phyloP scores from a whole-genome alignment of 2,329 filamentous ascomycete species.

The Diaporthe vaccinii region DNA sequence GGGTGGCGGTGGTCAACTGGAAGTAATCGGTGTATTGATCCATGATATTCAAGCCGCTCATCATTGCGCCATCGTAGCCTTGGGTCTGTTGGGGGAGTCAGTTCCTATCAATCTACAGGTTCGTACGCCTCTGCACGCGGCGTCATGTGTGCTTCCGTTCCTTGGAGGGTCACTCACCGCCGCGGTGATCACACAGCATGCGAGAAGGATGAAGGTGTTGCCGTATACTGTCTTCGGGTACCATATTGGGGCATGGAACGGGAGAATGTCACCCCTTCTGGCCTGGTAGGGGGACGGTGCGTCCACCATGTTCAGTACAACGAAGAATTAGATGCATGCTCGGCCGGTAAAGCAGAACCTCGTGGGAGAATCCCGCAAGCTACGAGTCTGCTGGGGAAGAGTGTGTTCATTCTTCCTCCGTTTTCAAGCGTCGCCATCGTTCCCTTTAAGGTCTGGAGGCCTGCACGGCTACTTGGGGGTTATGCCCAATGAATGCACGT shows the following conservation, averaged over 20 bases:
- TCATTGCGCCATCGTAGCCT: slow-evolving; percentile 35
- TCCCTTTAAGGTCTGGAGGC: not conserved
- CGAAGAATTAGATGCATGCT: not conserved
- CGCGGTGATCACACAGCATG: slow-evolving; percentile 33
- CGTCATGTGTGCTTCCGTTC: not conserved
- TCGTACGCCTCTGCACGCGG: not conserved
- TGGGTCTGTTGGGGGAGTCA: slow-evolving; percentile 2
- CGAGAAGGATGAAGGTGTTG: slow-evolving; percentile 29
- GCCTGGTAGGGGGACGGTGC: not conserved
- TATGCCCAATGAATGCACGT: not conserved
- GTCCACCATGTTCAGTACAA: slow-evolving; percentile 1
- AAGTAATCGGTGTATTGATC: slow-evolving; percentile 70
- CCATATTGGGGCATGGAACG: slow-evolving; percentile 24
- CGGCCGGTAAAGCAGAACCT: not conserved
- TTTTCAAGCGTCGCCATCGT: not conserved
- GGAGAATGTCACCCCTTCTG: slow-evolving; percentile 28
- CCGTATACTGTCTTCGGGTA: slow-evolving; percentile 2
- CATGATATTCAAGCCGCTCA: slow-evolving; percentile 66
- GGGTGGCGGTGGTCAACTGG: slow-evolving; percentile 64
- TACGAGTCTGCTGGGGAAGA: not conserved
- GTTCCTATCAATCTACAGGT: not conserved
- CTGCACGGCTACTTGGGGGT: not conserved
- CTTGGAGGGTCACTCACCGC: slow-evolving; percentile 7
- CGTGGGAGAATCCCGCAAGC: not conserved
- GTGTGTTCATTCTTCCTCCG: no score